phyloP scores from a whole-genome alignment of 495 filamentous ascomycete genomes.

The Rusavskia elegans region DNA sequence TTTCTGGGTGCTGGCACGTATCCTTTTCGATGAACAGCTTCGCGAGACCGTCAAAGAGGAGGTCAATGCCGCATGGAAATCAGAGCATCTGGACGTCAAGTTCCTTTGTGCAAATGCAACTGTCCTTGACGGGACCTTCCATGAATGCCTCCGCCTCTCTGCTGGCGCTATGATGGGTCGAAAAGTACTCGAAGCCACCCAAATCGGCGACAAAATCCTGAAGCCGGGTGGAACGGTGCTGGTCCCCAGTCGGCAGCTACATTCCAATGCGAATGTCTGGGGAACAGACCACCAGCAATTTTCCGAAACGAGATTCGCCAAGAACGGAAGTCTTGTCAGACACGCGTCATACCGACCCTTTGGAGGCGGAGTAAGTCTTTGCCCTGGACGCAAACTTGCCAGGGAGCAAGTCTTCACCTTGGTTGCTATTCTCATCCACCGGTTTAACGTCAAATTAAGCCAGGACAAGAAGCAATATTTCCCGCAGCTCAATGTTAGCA shows the following conservation, averaged over 20 bases:
- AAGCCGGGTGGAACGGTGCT: conserved; percentile 7
- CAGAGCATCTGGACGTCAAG: not conserved
- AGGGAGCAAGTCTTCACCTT: conserved; percentile 23
- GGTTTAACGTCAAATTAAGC: conserved; percentile 5
- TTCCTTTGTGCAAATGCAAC: conserved; percentile 8
- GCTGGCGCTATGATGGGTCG: conserved; percentile 5
- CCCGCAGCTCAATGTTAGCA: conserved; percentile 5
- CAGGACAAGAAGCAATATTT: not conserved
- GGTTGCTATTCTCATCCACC: conserved; percentile 17
- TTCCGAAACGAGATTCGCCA: conserved; percentile 9
- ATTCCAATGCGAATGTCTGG: conserved; percentile 8
- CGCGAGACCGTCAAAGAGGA: conserved; percentile 6
- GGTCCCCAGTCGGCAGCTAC: conserved; percentile 12
- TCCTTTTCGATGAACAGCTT: conserved; percentile 9
- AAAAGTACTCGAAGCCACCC: conserved; percentile 7
- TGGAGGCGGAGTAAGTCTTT: conserved; percentile 22
- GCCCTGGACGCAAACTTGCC: conserved; percentile 27
- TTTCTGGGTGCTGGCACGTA: conserved; percentile 16
- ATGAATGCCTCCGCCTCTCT: conserved; percentile 10
- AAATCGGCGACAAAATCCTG: conserved; percentile 11
- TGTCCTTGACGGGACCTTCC: conserved; percentile 8
- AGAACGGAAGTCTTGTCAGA: conserved; percentile 4
- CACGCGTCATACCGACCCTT: conserved; percentile 18
- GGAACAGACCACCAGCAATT: conserved; percentile 8
- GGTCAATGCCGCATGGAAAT: conserved; percentile 2